Evolutionary conservation across 331 rosid species (phyloP).

Genomic region (Acacia concinna): DNA sequence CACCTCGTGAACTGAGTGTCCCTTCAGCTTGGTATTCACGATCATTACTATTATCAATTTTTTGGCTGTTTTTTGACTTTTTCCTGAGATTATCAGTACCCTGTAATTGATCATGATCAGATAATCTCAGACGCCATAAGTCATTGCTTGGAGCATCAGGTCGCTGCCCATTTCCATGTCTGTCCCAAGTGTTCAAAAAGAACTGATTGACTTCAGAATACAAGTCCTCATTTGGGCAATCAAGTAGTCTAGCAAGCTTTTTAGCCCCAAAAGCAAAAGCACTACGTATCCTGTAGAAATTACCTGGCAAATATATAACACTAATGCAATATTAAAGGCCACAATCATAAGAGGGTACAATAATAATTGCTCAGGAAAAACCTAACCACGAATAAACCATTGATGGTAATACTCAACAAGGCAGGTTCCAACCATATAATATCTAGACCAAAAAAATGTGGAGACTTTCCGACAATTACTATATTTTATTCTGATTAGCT

Average conservation of each 20-base stretch:
- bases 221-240: conserved; percentile 72
- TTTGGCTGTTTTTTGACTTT: conserved; percentile 43
- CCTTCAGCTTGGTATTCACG: conserved; percentile 43
- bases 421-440: background rate
- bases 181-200: conserved; percentile 80
- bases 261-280: conserved; percentile 86
- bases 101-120: conserved; percentile 40
- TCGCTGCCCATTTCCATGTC: conserved; percentile 86
- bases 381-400: background rate
- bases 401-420: background rate
- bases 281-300: conserved; percentile 86
- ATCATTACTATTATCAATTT: conserved; percentile 34
- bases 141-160: conserved; percentile 75
- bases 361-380: background rate
- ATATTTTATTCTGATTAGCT: background rate
- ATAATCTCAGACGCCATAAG: conserved; percentile 44
- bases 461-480: background rate
- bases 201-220: conserved; percentile 73
- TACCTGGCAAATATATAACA: conserved; percentile 52
- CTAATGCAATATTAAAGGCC: conserved; percentile 21
- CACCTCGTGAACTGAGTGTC: conserved; percentile 27
- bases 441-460: background rate
- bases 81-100: conserved; percentile 44
- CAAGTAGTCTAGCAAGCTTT: conserved; percentile 69
- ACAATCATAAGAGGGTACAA: background rate